These are phyloP conservation scores for Cryptosporidium ryanae DNA, from an alignment of 169 alveolate species.

Conservation along the genomic window DNA sequence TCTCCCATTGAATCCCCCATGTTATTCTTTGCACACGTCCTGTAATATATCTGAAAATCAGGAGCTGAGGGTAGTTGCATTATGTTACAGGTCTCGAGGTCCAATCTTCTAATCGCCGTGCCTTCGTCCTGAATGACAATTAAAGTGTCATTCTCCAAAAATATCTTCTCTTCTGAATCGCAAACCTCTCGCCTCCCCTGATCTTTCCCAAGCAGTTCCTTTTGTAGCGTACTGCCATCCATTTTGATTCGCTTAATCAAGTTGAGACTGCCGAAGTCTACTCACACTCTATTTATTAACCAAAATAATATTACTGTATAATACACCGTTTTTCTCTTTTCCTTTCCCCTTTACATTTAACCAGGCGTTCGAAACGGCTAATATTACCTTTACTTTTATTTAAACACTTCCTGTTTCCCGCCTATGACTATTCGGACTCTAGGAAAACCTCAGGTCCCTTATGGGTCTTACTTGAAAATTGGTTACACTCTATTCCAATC, in stretches of 20 bases:
- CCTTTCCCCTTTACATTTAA: too few species aligned
- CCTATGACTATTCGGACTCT: too few species aligned
- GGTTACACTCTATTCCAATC: too few species aligned
- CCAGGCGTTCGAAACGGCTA: too few species aligned
- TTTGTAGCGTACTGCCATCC: constrained; percentile 17
- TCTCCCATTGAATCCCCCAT: background rate
- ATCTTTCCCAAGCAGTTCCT: constrained; percentile 1
- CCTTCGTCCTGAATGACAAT: constrained; percentile 10
- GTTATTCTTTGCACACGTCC: background rate
- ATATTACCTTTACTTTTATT: background rate
- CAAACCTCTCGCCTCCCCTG: constrained; percentile 16
- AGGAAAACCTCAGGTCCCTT: too few species aligned
- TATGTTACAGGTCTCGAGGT: constrained; percentile 37
- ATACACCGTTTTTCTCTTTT: too few species aligned
- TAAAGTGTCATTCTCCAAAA: constrained; percentile 49
- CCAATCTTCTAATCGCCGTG: constrained; percentile 40
- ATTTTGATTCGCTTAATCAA: background rate
- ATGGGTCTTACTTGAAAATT: too few species aligned
- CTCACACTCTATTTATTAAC: too few species aligned
- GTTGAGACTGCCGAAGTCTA: too few species aligned
- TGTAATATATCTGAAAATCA: constrained; percentile 49
- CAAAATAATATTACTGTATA: too few species aligned
- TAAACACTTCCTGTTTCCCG: too few species aligned
- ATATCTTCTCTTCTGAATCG: background rate
- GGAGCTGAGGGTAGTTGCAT: constrained; percentile 66